phyloP scores from a whole-genome alignment of 164 flowering plant species.

The Vitis labrusca region DNA sequence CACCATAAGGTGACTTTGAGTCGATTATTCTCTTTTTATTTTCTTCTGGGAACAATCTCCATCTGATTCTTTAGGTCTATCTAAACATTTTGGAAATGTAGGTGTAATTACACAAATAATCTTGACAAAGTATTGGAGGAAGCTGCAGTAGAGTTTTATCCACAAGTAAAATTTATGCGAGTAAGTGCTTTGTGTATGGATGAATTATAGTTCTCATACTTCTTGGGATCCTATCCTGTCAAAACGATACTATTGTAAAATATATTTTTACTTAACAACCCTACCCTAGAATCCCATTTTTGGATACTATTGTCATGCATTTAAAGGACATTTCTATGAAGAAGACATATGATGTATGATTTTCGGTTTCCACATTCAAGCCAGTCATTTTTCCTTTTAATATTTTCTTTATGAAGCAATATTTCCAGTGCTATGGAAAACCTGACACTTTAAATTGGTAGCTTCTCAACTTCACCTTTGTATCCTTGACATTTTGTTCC shows the following conservation, averaged over 20 bases:
- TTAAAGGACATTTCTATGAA: not conserved
- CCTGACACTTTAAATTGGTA: not conserved
- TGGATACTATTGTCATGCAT: not conserved
- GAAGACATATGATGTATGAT: not conserved
- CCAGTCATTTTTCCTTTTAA: no score
- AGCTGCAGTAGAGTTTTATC: slow-evolving; percentile 83
- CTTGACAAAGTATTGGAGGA: slow-evolving; percentile 86
- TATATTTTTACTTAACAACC: not conserved
- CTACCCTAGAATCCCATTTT: not conserved
- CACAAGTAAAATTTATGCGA: slow-evolving; percentile 80
- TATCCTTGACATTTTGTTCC: not conserved
- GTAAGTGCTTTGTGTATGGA: slow-evolving; percentile 36
- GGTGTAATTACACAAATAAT: slow-evolving; percentile 69
- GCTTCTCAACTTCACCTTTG: not conserved
- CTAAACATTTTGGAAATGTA: slow-evolving; percentile 17
- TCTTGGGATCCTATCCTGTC: not conserved
- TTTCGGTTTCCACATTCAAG: no score
- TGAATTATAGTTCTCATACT: no score
- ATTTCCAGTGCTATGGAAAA: not conserved
- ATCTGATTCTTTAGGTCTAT: not conserved
- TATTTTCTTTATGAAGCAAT: not conserved
- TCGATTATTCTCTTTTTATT: not conserved
- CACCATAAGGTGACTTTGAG: slow-evolving; percentile 60
- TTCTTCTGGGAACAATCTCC: not conserved
- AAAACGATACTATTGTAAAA: not conserved